These are phyloP conservation scores for Acorus calamus DNA, from an alignment of 106 monocot species.

Conservation along the genomic window DNA sequence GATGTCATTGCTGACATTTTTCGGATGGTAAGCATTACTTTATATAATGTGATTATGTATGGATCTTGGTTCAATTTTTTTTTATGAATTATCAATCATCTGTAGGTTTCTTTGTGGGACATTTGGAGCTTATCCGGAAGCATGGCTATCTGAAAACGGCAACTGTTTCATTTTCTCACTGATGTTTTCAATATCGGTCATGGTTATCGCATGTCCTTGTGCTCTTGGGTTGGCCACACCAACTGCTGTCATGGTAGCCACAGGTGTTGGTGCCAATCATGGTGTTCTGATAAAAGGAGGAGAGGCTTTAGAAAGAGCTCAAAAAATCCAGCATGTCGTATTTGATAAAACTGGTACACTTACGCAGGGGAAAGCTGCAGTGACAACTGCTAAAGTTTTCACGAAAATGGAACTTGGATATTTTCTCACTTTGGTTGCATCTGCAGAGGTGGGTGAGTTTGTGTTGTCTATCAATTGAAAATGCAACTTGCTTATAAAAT, in stretches of 20 bases:
- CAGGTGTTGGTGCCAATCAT: slow-evolving; percentile 82
- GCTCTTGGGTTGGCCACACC: slow-evolving; percentile 97
- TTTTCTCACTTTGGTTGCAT: slow-evolving; percentile 78
- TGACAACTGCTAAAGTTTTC: slow-evolving; percentile 57
- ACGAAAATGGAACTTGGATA: slow-evolving; percentile 60
- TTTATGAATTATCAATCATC: not conserved
- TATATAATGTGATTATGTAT: not conserved
- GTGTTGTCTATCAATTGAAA: not conserved
- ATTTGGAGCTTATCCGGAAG: slow-evolving; percentile 67
- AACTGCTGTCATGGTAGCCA: slow-evolving; percentile 99
- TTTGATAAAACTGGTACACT: slow-evolving; percentile 98
- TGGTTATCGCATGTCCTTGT: slow-evolving; percentile 97
- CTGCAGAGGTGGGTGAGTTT: slow-evolving; percentile 65
- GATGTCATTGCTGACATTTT: slow-evolving; percentile 68
- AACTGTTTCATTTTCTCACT: slow-evolving; percentile 92
- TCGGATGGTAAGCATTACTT: slow-evolving; percentile 51
- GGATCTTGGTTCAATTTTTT: slow-evolving; percentile 6
- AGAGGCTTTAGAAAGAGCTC: slow-evolving; percentile 91
- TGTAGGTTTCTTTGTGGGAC: slow-evolving; percentile 81
- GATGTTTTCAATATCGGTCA: slow-evolving; percentile 95
- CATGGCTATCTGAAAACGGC: slow-evolving; percentile 64
- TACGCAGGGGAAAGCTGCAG: slow-evolving; percentile 80
- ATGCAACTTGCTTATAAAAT: not conserved
- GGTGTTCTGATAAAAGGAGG: slow-evolving; percentile 96
- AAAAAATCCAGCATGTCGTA: slow-evolving; percentile 57